Base-by-base conservation (phyloP, 331 rosid species). In the Acacia pycnantha region DNA sequence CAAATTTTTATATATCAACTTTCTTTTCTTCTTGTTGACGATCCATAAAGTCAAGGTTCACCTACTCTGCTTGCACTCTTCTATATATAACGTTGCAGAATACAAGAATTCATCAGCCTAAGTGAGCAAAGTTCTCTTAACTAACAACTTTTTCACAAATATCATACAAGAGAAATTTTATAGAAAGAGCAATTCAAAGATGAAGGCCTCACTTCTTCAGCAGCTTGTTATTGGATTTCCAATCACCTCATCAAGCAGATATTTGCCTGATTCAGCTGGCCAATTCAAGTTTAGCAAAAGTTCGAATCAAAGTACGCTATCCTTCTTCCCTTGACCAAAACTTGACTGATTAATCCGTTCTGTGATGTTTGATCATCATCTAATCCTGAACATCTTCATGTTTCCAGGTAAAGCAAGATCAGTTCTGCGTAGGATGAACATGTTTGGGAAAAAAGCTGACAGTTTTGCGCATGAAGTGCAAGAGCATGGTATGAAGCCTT, bases 191-290 rank as follows among this genome's bases (percentile, higher is more conserved):
- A 43, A 21, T 56, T 76, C 48, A 81, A n/a, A 89, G 21, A 62
- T 88, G 95, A 85, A 81, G 40, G 77, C 82, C 64, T 48, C 85
- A 46, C 44, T 79, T 77, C 79, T 82, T 81, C 79, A 84, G 46
- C 83, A 87, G 78, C 82, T 87, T 14, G 77, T 84, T 48, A 19
- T 73, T 43, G 89, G 89, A 53, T 62, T 87, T 85, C 87, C 89
- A 61, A 11, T 69, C 31, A 69, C 70, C 21, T 43, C 85, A 9
- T 43, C 85, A 9, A 86, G 76, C 69, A 74, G 88, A 81, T 76
- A 71, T 58, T 83, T 89, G 65, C 62, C 81, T 37, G 85, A 84
- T 82, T 72, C 83, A 24, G 73, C 79, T 6, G 53, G 67, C 58
- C 72, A 73, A 48, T 46, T 76, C 58, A 74, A 16, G 1, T 40